Evolutionary conservation across 495 filamentous ascomycete genomes (phyloP), one percentile per base, ranked within the genome.

Genomic region (Friedmanniomyces simplex): DNA sequence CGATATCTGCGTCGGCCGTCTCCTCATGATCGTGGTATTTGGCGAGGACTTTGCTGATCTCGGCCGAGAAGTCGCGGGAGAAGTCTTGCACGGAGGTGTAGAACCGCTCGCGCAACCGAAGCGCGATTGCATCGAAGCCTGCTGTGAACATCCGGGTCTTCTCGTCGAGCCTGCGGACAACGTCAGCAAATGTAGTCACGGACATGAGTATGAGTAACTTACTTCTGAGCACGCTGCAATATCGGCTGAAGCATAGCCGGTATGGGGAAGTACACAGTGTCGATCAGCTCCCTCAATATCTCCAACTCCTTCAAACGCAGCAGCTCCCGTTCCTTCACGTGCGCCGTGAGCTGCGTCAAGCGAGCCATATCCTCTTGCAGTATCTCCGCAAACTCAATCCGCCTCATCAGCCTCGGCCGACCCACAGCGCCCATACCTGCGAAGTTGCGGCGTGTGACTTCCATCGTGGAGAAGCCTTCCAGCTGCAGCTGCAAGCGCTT

Each of bases 381-480:
- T 34, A 73, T 74, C 55, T 87, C 78, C 13, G 87, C 88, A 70
- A 97, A 97, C 54, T 96, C 89, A 63, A 95, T 88, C 47, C 93
- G 82, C 48, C 88, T 78, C 52, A 83, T 74, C 22, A 99, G 76
- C 54, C 88, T 82, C 32, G 85, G 80, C 59, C 83, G 80, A 30
- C 93, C 93, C 47, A 82, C 81, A 24, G 84, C 84, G 34, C 93
- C 93, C 88, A 96, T 91, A 21, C 85, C 84, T 7, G 86, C 83
- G 72, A 93, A 99, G 65, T 97, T 88, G 54, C 95, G 82, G 30
- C 93, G 78, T 1, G 90, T 94, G 62, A 99, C 86, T 71, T 99
- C 94, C 84, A 95, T 93, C 0, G 88, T 93, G 0, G 90, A 88
- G 68, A 97, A 98, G 0, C 88, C 85, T 66, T 96, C 91, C 81